Conservation (phyloP, 805 yeast species). For the Metschnikowia gelsemii region DNA sequence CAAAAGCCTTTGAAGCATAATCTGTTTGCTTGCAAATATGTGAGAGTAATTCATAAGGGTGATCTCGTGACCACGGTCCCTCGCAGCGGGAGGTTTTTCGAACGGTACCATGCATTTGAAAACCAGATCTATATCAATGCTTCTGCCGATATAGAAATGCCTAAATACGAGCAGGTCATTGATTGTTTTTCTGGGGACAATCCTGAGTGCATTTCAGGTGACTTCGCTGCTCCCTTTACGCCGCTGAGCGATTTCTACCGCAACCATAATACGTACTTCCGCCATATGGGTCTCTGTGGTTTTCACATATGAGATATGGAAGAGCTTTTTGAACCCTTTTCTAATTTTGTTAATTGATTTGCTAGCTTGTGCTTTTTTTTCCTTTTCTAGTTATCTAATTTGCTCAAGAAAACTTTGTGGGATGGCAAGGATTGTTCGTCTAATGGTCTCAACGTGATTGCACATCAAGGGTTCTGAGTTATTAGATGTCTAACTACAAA, state of each 20-base stretch:
- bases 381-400: too few species aligned
- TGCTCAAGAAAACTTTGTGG: too few species aligned
- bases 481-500: too few species aligned
- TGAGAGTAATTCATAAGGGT: conserved; percentile 28
- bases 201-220: conserved; percentile 31
- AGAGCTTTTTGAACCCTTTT: background rate
- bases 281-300: conserved; percentile 37
- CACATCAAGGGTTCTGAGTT: too few species aligned
- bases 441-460: too few species aligned
- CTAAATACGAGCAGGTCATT: conserved; percentile 29
- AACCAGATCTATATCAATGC: conserved; percentile 40
- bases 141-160: conserved; percentile 26
- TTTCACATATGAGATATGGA: conserved; percentile 2
- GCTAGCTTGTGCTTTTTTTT: background rate
- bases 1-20: conserved; percentile 20
- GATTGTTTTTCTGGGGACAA: conserved; percentile 34
- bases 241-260: conserved; percentile 24
- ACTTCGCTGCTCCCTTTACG: conserved; percentile 19
- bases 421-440: too few species aligned
- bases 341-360: background rate
- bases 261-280: conserved; percentile 39
- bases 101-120: conserved; percentile 32
- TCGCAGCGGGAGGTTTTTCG: conserved; percentile 10
- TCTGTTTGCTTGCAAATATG: conserved; percentile 19
- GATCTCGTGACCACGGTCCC: conserved; percentile 35